Percentiles rank a stretch among this genome's conserved stretches.
These are phyloP conservation scores for Blumeriella jaapii DNA, from an alignment of 2,329 filamentous ascomycete genomes.

Conservation along the genomic window DNA sequence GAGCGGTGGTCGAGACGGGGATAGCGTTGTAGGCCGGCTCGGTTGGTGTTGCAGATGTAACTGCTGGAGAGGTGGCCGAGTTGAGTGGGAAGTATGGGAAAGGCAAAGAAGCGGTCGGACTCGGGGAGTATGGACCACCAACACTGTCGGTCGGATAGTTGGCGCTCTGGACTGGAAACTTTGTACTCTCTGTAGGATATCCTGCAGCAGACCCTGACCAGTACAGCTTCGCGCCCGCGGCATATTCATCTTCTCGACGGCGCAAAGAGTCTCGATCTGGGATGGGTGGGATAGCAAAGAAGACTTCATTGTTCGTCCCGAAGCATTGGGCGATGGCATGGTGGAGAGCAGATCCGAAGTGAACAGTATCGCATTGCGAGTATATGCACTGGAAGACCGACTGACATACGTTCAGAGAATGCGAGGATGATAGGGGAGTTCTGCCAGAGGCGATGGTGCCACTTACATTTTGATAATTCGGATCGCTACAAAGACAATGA, in stretches of 20 bases:
- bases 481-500: constrained; percentile 26
- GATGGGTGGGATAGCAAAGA: constrained; percentile 17
- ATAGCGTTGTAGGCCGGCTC: constrained; percentile 7
- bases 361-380: constrained; percentile 28
- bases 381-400: constrained; percentile 29
- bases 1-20: constrained; percentile 5
- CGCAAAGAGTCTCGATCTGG: constrained; percentile 24
- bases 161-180: constrained; percentile 7
- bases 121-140: constrained; percentile 7
- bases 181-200: constrained; percentile 12
- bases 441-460: neutral
- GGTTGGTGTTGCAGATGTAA: constrained; percentile 9
- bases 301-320: constrained; percentile 12
- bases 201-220: constrained; percentile 14
- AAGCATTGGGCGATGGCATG: constrained; percentile 25
- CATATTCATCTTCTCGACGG: constrained; percentile 23
- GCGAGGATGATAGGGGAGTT: neutral
- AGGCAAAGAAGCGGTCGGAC: constrained; percentile 5
- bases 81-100: constrained; percentile 7
- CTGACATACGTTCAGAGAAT: constrained; percentile 12
- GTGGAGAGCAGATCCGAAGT: constrained; percentile 28
- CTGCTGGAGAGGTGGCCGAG: constrained; percentile 3
- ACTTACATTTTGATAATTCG: constrained; percentile 26
- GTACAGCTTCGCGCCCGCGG: constrained; percentile 13
- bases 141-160: constrained; percentile 5